phyloP scores from a whole-genome alignment of 1,139 yeast genomes.

The Lodderomyces oxycetoniae region DNA sequence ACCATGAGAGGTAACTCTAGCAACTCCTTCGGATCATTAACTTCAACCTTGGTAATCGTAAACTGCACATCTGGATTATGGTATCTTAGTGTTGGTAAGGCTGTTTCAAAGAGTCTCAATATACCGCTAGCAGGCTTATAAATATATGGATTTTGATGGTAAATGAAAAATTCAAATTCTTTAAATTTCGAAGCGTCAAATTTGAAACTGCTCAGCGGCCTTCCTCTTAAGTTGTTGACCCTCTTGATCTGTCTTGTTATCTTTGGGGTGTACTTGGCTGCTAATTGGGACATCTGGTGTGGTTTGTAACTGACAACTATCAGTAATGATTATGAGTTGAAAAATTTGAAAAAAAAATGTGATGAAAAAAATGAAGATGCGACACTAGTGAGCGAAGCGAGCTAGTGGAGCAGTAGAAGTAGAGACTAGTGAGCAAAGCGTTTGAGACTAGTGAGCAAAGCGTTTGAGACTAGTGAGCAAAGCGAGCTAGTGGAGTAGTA shows the following conservation, averaged over 20 bases:
- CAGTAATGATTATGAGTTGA: too few species aligned
- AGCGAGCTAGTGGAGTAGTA: too few species aligned
- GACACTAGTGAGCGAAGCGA: too few species aligned
- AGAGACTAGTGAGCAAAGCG: too few species aligned
- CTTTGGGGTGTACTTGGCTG: constrained; percentile 10
- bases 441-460: too few species aligned
- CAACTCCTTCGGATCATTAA: constrained; percentile 36
- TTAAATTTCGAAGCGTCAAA: constrained; percentile 23
- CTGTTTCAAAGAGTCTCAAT: constrained; percentile 61
- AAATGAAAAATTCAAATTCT: constrained; percentile 24
- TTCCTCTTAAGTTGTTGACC: constrained; percentile 39
- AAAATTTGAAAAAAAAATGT: too few species aligned
- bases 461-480: too few species aligned
- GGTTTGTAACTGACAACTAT: too few species aligned
- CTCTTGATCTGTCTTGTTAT: constrained; percentile 26
- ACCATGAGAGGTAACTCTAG: constrained; percentile 46
- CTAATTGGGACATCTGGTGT: too few species aligned
- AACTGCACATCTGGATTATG: constrained; percentile 72
- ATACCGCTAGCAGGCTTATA: constrained; percentile 35
- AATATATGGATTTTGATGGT: constrained; percentile 9
- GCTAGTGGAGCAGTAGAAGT: too few species aligned
- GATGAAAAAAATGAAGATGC: too few species aligned
- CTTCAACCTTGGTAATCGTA: constrained; percentile 52
- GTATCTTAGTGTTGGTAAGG: constrained; percentile 73
- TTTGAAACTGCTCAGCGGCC: constrained; percentile 30